A percentile compares a stretch with the other conserved stretches of the same genome.
These are phyloP conservation scores for Aspergillus sojae DNA, from an alignment of 2,329 filamentous ascomycete genomes.

Conservation along the genomic window DNA sequence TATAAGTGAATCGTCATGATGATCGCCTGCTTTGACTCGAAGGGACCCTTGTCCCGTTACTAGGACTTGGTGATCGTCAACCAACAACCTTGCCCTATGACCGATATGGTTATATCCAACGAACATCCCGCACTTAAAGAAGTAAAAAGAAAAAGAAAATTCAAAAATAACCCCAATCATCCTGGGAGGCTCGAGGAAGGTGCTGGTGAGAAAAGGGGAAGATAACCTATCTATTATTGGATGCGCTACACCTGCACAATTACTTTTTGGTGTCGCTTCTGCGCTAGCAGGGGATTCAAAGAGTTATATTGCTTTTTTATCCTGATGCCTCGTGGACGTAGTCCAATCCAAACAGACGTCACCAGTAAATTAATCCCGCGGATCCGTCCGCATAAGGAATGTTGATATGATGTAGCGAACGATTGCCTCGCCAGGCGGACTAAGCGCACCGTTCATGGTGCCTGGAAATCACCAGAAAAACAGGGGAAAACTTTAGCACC, in stretches of 20 bases:
- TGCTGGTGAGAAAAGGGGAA: not conserved
- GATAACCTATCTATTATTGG: not conserved
- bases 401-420: not conserved
- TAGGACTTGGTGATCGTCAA: not conserved
- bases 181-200: not conserved
- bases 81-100: not conserved
- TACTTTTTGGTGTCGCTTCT: not conserved
- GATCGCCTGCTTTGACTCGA: not conserved
- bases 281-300: not conserved
- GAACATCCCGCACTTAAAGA: not conserved
- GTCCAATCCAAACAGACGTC: not conserved
- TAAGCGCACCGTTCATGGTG: conserved; percentile 13
- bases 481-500: not conserved
- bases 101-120: not conserved
- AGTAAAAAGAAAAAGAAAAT: not conserved
- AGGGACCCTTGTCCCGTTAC: not conserved
- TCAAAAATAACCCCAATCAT: not conserved
- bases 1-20: not conserved
- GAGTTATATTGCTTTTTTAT: not conserved
- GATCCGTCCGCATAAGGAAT: not conserved
- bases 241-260: not conserved
- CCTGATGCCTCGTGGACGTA: conserved; percentile 7
- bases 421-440: conserved; percentile 14
- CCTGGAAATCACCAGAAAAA: conserved; percentile 3
- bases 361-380: not conserved